A percentile compares a stretch with the other conserved stretches of the same genome.
These are phyloP conservation scores for Aspergillus alliaceus DNA, from an alignment of 2,329 filamentous ascomycete genomes.

Conservation along the genomic window DNA sequence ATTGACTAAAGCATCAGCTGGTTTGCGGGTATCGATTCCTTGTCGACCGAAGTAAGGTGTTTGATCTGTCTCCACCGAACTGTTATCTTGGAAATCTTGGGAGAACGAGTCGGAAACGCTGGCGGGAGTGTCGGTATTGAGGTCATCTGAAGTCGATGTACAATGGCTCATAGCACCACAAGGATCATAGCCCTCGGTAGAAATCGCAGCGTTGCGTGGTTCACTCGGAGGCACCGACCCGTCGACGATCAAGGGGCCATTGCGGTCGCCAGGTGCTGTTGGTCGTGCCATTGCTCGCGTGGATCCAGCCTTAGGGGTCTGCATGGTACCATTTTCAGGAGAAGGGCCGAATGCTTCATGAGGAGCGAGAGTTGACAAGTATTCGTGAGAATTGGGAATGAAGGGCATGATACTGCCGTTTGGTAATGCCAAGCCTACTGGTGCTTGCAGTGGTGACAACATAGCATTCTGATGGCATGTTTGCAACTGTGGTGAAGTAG, in stretches of 20 bases:
- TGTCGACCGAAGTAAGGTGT: slow-evolving; percentile 26
- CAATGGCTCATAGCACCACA: slow-evolving; percentile 39
- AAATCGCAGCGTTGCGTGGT: slow-evolving; percentile 27
- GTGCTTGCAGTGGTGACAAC: slow-evolving; percentile 37
- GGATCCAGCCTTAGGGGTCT: slow-evolving; percentile 18
- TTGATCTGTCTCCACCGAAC: slow-evolving; percentile 37
- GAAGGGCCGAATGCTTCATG: slow-evolving; percentile 24
- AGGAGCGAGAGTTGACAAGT: slow-evolving; percentile 27
- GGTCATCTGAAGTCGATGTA: slow-evolving; percentile 43
- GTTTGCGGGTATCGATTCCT: slow-evolving; percentile 25
- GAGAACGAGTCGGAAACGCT: slow-evolving; percentile 41
- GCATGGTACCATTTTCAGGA: slow-evolving; percentile 24
- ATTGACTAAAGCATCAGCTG: slow-evolving; percentile 20
- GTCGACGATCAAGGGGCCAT: slow-evolving; percentile 48
- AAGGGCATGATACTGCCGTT: slow-evolving; percentile 38
- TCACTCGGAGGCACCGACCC: slow-evolving; percentile 45
- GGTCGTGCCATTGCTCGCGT: slow-evolving; percentile 28
- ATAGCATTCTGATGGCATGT: slow-evolving; percentile 41
- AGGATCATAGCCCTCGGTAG: slow-evolving; percentile 37
- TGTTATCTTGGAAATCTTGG: slow-evolving; percentile 38
- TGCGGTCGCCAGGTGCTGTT: slow-evolving; percentile 27
- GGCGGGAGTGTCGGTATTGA: slow-evolving; percentile 36
- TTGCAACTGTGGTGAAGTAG: slow-evolving; percentile 44
- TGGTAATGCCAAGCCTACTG: slow-evolving; percentile 40
- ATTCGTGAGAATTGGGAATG: slow-evolving; percentile 34